A percentile compares a stretch with the other conserved stretches of the same genome.
phyloP scores from a whole-genome alignment of 768 basidiomycete genomes.

The Rickenella mellea region DNA sequence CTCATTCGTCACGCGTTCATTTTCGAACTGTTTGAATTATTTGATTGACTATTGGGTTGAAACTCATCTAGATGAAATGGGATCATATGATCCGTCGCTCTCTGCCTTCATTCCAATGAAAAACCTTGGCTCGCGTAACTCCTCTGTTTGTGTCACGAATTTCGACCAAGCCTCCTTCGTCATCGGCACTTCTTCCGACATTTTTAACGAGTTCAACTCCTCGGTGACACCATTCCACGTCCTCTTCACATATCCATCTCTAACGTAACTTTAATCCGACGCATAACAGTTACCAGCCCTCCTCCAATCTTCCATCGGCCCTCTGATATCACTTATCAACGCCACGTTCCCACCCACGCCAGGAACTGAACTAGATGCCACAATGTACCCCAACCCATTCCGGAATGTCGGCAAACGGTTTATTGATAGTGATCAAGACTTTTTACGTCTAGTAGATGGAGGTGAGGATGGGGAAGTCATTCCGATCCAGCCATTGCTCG shows the following conservation, averaged over 20 bases:
- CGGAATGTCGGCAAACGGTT: conserved; percentile 24
- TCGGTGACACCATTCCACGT: neutral
- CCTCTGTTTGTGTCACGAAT: conserved; percentile 21
- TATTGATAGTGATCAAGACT: conserved; percentile 19
- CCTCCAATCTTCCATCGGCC: conserved; percentile 7
- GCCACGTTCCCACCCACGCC: conserved; percentile 15
- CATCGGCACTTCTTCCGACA: conserved; percentile 29
- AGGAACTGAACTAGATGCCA: conserved; percentile 15
- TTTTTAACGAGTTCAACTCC: conserved; percentile 22
- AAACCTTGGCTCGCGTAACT: conserved; percentile 31
- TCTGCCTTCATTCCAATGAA: conserved; percentile 37
- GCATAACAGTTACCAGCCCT: conserved; percentile 3
- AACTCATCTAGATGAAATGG: conserved; percentile 23
- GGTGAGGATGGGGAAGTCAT: conserved; percentile 34
- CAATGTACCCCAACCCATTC: conserved; percentile 29
- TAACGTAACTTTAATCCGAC: neutral
- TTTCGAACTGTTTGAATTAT: neutral
- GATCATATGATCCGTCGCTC: conserved; percentile 31
- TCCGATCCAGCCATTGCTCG: conserved; percentile 41
- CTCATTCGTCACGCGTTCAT: too few relatives aligned
- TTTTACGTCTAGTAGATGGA: conserved; percentile 29
- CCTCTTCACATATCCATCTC: neutral
- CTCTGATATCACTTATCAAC: conserved; percentile 11
- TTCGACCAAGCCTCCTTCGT: conserved; percentile 27
- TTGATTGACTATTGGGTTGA: neutral